Evolutionary conservation across 768 basidiomycete species (phyloP).

Genomic region (Trametes villosa): DNA sequence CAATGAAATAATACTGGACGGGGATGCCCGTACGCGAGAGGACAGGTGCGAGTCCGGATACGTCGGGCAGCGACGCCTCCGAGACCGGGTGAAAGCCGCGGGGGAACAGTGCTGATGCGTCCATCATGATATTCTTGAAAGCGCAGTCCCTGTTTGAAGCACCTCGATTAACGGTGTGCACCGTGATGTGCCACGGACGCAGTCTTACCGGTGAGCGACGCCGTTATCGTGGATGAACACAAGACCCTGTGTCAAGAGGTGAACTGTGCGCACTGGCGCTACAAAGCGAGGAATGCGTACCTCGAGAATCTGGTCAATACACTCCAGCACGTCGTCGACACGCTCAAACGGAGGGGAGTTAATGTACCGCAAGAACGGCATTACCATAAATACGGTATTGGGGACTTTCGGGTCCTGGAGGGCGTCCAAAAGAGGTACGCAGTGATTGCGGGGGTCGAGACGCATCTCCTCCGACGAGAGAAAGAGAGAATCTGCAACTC

Average conservation of each 20-base stretch:
- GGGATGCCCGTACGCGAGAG: background rate
- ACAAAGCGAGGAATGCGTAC: background rate
- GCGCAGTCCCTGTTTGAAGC: slow-evolving; percentile 30
- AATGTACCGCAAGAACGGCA: slow-evolving; percentile 1
- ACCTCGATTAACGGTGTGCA: background rate
- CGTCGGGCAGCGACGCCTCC: background rate
- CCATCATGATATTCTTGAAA: slow-evolving; percentile 31
- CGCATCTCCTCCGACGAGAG: slow-evolving; percentile 16
- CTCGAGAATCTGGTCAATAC: slow-evolving; percentile 5
- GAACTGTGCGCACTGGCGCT: background rate
- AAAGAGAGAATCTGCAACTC: slow-evolving; percentile 18
- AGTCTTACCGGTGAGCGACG: slow-evolving; percentile 26
- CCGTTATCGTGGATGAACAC: slow-evolving; percentile 26
- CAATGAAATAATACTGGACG: slow-evolving; percentile 33
- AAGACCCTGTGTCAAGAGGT: slow-evolving; percentile 14
- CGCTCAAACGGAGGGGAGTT: background rate
- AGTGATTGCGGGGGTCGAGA: slow-evolving; percentile 27
- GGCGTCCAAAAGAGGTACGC: slow-evolving; percentile 27
- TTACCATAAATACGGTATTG: background rate
- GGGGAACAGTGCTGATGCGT: slow-evolving; percentile 27
- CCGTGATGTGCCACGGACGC: background rate
- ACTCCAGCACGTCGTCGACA: slow-evolving; percentile 2
- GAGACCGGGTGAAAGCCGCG: slow-evolving; percentile 27
- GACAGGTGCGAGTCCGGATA: background rate
- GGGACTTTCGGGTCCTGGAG: background rate